Conservation (phyloP, 306 rosid genomes). For the Medicago ruthenica region DNA sequence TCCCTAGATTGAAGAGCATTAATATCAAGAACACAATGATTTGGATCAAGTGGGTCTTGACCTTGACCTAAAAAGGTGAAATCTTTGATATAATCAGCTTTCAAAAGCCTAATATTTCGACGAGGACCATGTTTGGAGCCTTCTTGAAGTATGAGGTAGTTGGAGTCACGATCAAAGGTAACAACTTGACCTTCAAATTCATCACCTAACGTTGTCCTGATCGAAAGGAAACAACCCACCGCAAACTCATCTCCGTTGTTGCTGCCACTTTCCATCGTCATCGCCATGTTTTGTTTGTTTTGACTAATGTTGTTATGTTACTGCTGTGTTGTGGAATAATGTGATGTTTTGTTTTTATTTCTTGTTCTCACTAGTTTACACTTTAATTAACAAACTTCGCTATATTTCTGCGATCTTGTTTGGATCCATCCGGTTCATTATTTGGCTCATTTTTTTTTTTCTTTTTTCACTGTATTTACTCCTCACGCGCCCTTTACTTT, state of each 20-base stretch:
- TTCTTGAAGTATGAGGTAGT: slow-evolving; percentile 89
- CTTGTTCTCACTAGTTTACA: no score
- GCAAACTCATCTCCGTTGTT: slow-evolving; percentile 68
- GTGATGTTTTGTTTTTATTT: not conserved
- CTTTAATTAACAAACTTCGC: no score
- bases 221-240: slow-evolving; percentile 75
- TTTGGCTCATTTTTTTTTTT: no score
- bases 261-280: slow-evolving; percentile 56
- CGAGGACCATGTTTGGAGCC: slow-evolving; percentile 64
- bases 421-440: no score
- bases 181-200: slow-evolving; percentile 86
- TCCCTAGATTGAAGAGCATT: slow-evolving; percentile 72
- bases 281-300: slow-evolving; percentile 46
- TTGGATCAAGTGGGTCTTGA: slow-evolving; percentile 79
- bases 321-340: not conserved
- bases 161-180: slow-evolving; percentile 82
- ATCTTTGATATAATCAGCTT: slow-evolving; percentile 80
- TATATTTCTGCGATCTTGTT: no score
- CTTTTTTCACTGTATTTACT: no score
- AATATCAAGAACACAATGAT: slow-evolving; percentile 69
- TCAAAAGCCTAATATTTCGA: slow-evolving; percentile 75
- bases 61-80: slow-evolving; percentile 65
- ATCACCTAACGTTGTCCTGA: slow-evolving; percentile 86
- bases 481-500: no score
- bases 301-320: not conserved